Percentiles rank a stretch among this genome's conserved stretches.
These are phyloP conservation scores for Solanum clarkiae DNA, from an alignment of 257 asterid genomes.

Conservation along the genomic window DNA sequence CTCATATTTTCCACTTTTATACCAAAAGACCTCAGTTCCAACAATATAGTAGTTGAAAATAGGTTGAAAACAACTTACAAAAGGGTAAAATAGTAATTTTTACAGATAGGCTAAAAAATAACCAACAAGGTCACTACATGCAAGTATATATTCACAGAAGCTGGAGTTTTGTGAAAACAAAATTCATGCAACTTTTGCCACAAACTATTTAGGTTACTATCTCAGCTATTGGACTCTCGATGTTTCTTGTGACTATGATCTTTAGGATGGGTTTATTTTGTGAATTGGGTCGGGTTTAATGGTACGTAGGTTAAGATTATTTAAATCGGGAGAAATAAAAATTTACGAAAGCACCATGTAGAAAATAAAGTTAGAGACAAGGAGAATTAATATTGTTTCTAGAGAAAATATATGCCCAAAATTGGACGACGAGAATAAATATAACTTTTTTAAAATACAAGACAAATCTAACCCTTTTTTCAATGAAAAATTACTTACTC, in stretches of 20 bases:
- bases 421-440: too few species aligned
- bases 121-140: too few species aligned
- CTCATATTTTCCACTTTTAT: too few species aligned
- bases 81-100: too few species aligned
- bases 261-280: background rate
- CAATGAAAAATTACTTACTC: background rate
- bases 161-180: too few species aligned
- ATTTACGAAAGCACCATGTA: background rate
- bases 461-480: background rate
- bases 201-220: background rate
- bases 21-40: too few species aligned
- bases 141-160: too few species aligned
- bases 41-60: too few species aligned
- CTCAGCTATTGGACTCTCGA: background rate
- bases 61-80: too few species aligned
- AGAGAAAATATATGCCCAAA: too few species aligned
- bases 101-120: too few species aligned
- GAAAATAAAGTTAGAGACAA: background rate
- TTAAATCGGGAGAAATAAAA: background rate
- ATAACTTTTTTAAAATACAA: background rate
- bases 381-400: background rate
- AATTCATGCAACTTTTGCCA: too few species aligned
- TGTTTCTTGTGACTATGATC: background rate
- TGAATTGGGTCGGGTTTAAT: background rate
- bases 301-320: background rate